Conservation (phyloP, 2,329 filamentous ascomycete genomes). For the Parastagonospora nodorum region DNA sequence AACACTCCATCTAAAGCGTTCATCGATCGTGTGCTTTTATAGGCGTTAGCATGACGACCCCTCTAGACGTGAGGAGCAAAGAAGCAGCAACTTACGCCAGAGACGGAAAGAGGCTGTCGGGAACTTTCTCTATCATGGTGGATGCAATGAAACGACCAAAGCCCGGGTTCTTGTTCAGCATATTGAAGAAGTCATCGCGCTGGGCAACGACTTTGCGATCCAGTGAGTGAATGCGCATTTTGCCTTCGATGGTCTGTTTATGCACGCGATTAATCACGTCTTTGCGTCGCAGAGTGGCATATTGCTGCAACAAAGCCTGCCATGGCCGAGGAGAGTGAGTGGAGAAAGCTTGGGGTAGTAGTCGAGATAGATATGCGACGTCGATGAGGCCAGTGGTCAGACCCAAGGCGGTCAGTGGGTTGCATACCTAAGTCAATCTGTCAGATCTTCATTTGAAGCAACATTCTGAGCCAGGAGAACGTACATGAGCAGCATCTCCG, state of each 20-base stretch:
- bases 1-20: background rate
- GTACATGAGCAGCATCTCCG: slow-evolving; percentile 1
- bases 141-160: background rate
- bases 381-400: background rate
- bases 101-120: background rate
- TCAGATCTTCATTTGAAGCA: background rate
- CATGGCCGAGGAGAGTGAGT: background rate
- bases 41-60: background rate
- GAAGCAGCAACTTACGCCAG: background rate
- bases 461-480: background rate
- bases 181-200: background rate
- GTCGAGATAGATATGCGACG: slow-evolving; percentile 1
- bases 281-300: background rate
- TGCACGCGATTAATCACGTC: background rate
- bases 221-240: slow-evolving; percentile 1
- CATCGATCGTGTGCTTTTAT: background rate
- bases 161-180: background rate
- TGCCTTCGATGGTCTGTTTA: background rate
- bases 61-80: background rate
- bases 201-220: background rate
- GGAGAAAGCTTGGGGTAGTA: background rate
- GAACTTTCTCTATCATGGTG: background rate
- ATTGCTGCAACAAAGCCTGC: background rate
- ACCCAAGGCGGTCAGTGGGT: background rate
- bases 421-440: background rate